phyloP scores from a whole-genome alignment of 352 stramenopile species.

The Sclerospora graminicola region DNA sequence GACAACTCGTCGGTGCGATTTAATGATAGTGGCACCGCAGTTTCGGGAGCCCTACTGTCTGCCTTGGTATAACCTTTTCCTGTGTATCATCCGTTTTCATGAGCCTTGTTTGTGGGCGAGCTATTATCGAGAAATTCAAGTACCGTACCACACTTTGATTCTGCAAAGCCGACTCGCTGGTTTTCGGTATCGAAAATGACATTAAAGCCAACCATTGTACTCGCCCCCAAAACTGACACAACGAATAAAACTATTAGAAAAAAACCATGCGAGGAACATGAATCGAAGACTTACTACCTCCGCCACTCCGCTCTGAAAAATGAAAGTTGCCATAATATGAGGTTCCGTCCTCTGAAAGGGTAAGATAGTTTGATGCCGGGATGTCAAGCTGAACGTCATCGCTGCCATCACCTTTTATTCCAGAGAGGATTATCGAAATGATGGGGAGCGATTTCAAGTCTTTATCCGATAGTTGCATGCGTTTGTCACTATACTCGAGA shows the following conservation, averaged over 20 bases:
- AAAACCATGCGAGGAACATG: background rate
- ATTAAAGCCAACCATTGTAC: conserved; percentile 70
- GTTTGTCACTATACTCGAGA: conserved; percentile 46
- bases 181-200: conserved; percentile 80
- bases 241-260: conserved; percentile 3
- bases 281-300: conserved; percentile 28
- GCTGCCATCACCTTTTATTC: conserved; percentile 29
- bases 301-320: conserved; percentile 67
- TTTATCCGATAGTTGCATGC: conserved; percentile 32
- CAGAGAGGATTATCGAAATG: conserved; percentile 59
- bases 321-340: conserved; percentile 73
- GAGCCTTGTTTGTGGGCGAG: background rate
- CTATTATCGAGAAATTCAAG: background rate
- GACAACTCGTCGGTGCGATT: background rate
- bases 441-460: conserved; percentile 38
- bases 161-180: conserved; percentile 68
- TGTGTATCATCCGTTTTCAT: conserved; percentile 1
- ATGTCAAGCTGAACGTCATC: conserved; percentile 58
- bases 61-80: conserved; percentile 12
- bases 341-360: conserved; percentile 28
- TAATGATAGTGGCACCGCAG: background rate
- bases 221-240: conserved; percentile 57
- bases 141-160: conserved; percentile 51
- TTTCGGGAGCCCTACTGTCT: conserved; percentile 1
- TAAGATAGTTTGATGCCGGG: conserved; percentile 54